Evolutionary conservation across 2,329 filamentous ascomycete genomes (phyloP), one percentile per base, ranked within the genome.

Genomic region (Cordyceps tenuipes): DNA sequence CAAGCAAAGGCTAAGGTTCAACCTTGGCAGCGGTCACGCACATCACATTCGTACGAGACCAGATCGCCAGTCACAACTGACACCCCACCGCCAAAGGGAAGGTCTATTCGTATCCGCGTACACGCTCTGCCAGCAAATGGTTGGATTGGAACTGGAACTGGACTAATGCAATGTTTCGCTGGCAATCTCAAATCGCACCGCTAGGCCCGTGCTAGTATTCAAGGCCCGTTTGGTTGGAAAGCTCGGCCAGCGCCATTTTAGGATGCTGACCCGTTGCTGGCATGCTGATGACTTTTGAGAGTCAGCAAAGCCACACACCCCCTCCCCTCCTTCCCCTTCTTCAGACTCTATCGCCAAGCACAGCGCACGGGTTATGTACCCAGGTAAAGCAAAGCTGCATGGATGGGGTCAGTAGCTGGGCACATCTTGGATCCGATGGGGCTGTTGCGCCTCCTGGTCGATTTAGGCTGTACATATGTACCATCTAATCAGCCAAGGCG

Each of bases 371-470:
- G 53, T 47, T 46, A 13, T 19, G 53, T 56, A 56, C 53, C 53
- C 53, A 43, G 21, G 36, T 21, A n/a, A 43, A 4, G 21, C 51
- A 41, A 41, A 36, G 21, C 21, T 36, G 7, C 36, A 55, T 46
- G 52, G 53, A 55, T 55, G 52, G 53, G 52, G 26, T 29, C 43
- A 56, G 26, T 26, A 56, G 53, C 54, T 56, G 44, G 53, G 23
- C 13, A n/a, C 44, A 48, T 39, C 31, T 56, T 47, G 19, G 15
- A n/a, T 43, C 19, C 47, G 54, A 56, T 48, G 54, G 48, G 54
- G 54, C 54, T 56, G 54, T 48, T 56, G 43, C 53, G 53, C 53
- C 53, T 56, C 44, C 54, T 39, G 21, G 53, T 47, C 53, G 53
- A 56, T 56, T 47, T 17, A 43, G 51, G 21, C 51, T 13, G 51